Conservation (phyloP, 2,329 filamentous ascomycete species). For the Herpotrichia juniperi region DNA sequence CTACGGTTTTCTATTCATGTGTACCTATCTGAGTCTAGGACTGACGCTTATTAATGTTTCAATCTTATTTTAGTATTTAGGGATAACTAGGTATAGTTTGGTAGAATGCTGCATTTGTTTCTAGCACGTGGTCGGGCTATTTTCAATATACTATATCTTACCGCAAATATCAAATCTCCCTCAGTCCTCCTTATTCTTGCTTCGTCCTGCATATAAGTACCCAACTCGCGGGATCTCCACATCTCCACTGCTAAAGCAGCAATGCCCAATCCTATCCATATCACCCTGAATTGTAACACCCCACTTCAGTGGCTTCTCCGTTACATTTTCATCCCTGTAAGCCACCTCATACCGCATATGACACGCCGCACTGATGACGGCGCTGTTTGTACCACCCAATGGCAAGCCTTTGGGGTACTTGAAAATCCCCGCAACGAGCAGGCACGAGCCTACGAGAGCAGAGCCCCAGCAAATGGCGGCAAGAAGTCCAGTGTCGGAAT, state of each 20-base stretch:
- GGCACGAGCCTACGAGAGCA: background rate
- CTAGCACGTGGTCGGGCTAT: no score
- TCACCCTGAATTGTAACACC: constrained; percentile 7
- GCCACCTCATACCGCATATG: constrained; percentile 5
- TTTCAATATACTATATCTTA: no score
- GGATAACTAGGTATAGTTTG: no score
- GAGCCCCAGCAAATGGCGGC: constrained; percentile 7
- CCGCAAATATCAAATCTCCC: no score
- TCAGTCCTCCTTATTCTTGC: background rate
- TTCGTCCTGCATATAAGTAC: constrained; percentile 9
- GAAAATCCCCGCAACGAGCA: constrained; percentile 1
- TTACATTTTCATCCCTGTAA: background rate
- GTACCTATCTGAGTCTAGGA: no score
- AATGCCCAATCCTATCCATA: constrained; percentile 9
- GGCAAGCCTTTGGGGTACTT: constrained; percentile 6
- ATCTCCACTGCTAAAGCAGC: constrained; percentile 11
- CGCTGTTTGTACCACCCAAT: constrained; percentile 13
- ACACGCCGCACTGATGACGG: constrained; percentile 14
- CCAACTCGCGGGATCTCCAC: constrained; percentile 4
- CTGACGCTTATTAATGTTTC: no score
- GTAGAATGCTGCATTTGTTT: no score
- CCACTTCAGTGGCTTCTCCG: constrained; percentile 8
- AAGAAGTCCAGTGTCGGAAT: constrained; percentile 5
- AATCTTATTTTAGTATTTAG: no score
- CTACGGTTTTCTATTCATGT: no score